These are phyloP conservation scores for Microcyclosporella mali DNA, from an alignment of 2,329 filamentous ascomycete genomes.

Conservation along the genomic window DNA sequence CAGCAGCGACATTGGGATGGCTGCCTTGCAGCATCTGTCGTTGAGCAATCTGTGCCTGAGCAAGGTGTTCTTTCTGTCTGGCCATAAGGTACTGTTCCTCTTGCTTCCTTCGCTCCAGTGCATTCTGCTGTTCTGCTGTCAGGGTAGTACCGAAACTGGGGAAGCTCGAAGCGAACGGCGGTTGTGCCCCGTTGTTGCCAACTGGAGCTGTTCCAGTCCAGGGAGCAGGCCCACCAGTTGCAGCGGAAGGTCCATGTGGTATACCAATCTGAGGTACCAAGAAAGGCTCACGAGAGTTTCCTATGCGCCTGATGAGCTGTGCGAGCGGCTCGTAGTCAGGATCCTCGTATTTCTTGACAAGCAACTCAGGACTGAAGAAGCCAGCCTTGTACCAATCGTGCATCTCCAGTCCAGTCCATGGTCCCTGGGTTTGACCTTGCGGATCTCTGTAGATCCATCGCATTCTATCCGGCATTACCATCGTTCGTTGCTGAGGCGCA, in stretches of 20 bases:
- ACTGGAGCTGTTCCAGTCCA: conserved; percentile 34
- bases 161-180: conserved; percentile 87
- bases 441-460: conserved; percentile 97
- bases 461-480: conserved; percentile 99
- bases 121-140: conserved; percentile 97
- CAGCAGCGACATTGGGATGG: conserved; percentile 37
- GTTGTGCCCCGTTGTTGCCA: conserved; percentile 46
- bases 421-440: conserved; percentile 83
- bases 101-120: conserved; percentile 89
- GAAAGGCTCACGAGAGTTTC: conserved; percentile 95
- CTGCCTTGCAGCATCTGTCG: conserved; percentile 59
- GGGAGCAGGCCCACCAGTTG: conserved; percentile 38
- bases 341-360: conserved; percentile 93
- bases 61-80: conserved; percentile 86
- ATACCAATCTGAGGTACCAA: conserved; percentile 95
- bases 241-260: conserved; percentile 69
- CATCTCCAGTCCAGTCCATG: conserved; percentile 96
- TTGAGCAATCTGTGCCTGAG: conserved; percentile 74
- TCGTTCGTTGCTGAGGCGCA: conserved; percentile 66
- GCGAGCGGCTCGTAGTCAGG: conserved; percentile 89
- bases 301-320: conserved; percentile 89
- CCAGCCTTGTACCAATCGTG: conserved; percentile 99
- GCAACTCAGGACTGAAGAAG: conserved; percentile 90
- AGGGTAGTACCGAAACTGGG: conserved; percentile 94
- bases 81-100: conserved; percentile 98